Percentiles rank a stretch among this genome's conserved stretches.
Conservation (phyloP, 257 asterid species). For the Agastache rugosa region DNA sequence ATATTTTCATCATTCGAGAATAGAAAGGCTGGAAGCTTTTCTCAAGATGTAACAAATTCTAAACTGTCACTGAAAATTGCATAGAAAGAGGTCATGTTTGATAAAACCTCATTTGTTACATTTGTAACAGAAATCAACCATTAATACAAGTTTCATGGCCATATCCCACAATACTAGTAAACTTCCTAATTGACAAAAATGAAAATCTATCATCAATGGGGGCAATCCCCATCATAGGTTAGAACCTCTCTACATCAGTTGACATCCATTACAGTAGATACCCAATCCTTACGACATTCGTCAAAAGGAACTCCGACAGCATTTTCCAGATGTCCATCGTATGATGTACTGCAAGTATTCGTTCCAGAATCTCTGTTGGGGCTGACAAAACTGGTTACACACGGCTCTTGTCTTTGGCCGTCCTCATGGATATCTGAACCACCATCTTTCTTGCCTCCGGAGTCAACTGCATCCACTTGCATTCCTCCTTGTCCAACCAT, state of each 20-base stretch:
- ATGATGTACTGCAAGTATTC: not conserved
- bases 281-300: constrained; percentile 21
- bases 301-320: constrained; percentile 12
- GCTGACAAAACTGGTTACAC: not conserved
- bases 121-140: not conserved
- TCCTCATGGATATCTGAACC: constrained; percentile 21
- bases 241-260: constrained; percentile 25
- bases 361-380: constrained; percentile 30
- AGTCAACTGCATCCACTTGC: not conserved
- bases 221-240: constrained; percentile 15
- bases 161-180: constrained; percentile 14
- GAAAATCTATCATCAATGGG: not conserved
- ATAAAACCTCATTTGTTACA: constrained; percentile 9
- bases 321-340: constrained; percentile 24
- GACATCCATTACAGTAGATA: constrained; percentile 26
- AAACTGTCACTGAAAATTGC: constrained; percentile 16
- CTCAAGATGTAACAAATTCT: not conserved
- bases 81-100: constrained; percentile 9
- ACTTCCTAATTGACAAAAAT: constrained; percentile 19
- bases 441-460: constrained; percentile 30
- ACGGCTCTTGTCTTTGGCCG: not conserved
- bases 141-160: constrained; percentile 9
- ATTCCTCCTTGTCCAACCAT: constrained; percentile 22
- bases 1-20: not conserved
- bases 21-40: not conserved